Base-by-base conservation (phyloP, 345 rosid species). In the Eucalyptus albens region DNA sequence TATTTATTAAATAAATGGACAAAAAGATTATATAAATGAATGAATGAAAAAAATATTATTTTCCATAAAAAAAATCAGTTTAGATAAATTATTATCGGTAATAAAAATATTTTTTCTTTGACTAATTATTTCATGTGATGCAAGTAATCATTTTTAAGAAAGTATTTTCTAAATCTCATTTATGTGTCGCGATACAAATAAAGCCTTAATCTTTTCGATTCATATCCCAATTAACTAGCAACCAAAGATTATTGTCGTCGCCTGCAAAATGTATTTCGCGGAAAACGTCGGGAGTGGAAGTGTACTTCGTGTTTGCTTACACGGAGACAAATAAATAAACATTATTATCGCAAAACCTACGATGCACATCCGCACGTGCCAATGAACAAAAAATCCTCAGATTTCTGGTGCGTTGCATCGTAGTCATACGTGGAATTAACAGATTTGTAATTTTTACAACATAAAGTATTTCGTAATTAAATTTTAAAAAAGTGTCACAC, bases 61-160 rank as follows among this genome's bases (percentile, higher is more conserved):
- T 5, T 27, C 0, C 15, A 26, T 5, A 0, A 12, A 3, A 60
- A 11, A 0, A n/a, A n/a, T n/a, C n/a, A n/a, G 0, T 27, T 60
- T 60, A 60, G 4, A 60, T 60, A 60, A 60, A 60, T 27, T 1
- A 11, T 60, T 3, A 12, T 11, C 0, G 8, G 0, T 27, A 6
- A 12, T 6, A 27, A 5, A 11, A 26, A 26, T 27, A 59, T 27
- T 60, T 60, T 26, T 26, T 6, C 8, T 26, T 60, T 12, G 14
- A 60, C 4, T 27, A 5, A 4, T 60, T 27, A 11, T 27, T 60
- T 5, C 7, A 60, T 26, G 31, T 6, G 29, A 27, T 60, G 7
- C 3, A 27, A 60, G 0, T 6, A 26, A 60, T 60, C 2, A 26
- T 26, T 60, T 60, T 6, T 11, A 27, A 0, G 0, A 60, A 60